Conservation (phyloP, 805 yeast genomes). For the Teunomyces panamensis region DNA sequence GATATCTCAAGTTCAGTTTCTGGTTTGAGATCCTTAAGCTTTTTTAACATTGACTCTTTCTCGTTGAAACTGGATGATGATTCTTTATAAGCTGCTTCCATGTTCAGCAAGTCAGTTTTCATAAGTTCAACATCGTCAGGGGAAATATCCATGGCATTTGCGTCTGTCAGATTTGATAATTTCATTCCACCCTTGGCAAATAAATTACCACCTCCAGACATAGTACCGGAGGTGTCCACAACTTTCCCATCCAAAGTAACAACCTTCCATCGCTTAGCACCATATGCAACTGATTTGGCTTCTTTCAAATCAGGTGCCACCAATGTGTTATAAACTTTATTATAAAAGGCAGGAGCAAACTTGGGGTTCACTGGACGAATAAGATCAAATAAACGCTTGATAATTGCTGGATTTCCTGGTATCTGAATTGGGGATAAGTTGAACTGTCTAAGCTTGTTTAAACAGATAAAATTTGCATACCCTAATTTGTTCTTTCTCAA, state of each 20-base stretch:
- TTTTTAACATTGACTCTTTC: conserved; percentile 58
- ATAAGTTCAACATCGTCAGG: conserved; percentile 56
- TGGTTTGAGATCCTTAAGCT: conserved; percentile 65
- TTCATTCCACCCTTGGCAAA: conserved; percentile 77
- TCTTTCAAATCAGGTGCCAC: conserved; percentile 76
- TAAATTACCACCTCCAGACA: conserved; percentile 91
- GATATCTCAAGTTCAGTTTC: conserved; percentile 61
- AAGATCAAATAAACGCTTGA: conserved; percentile 82
- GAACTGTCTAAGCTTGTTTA: conserved; percentile 68
- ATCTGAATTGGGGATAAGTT: conserved; percentile 58
- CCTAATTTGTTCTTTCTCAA: conserved; percentile 82
- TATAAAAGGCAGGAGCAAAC: conserved; percentile 85
- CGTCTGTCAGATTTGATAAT: conserved; percentile 34
- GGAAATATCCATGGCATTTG: conserved; percentile 36
- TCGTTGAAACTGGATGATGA: conserved; percentile 51
- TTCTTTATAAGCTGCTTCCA: conserved; percentile 52
- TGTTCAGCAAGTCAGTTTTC: conserved; percentile 47
- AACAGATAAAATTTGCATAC: conserved; percentile 80
- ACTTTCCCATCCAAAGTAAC: conserved; percentile 91
- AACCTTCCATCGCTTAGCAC: conserved; percentile 75
- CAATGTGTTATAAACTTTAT: conserved; percentile 80
- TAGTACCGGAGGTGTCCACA: conserved; percentile 90
- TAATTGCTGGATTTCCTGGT: conserved; percentile 60
- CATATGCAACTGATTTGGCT: conserved; percentile 88
- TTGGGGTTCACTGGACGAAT: conserved; percentile 62